Percentiles rank a stretch among this genome's conserved stretches.
Evolutionary conservation across 495 filamentous ascomycete species (phyloP).

Genomic region (Ascodesmis nigricans): DNA sequence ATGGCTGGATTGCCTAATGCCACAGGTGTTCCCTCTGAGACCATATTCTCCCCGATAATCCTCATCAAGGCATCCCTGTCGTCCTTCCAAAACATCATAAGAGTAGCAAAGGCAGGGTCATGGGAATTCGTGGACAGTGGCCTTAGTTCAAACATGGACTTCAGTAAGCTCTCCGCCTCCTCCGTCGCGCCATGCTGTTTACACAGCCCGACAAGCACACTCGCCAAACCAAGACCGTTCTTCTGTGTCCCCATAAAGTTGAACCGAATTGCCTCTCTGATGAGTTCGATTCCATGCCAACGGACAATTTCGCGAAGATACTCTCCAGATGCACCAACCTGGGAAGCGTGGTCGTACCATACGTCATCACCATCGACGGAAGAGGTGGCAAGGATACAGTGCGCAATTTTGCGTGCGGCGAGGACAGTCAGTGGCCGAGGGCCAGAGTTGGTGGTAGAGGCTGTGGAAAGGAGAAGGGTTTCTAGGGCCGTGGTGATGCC

Average conservation of each 20-base stretch:
- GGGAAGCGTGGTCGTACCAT: constrained; percentile 16
- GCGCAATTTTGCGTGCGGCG: constrained; percentile 15
- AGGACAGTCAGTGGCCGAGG: constrained; percentile 7
- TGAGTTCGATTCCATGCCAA: constrained; percentile 17
- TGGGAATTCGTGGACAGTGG: constrained; percentile 9
- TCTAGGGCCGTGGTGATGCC: constrained; percentile 15
- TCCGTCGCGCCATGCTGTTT: constrained; percentile 6
- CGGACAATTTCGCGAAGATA: constrained; percentile 18
- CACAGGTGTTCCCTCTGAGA: constrained; percentile 1
- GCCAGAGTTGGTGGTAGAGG: not conserved
- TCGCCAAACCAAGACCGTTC: constrained; percentile 9
- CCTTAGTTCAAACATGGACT: constrained; percentile 13
- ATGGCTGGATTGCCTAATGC: constrained; percentile 1
- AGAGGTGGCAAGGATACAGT: constrained; percentile 16
- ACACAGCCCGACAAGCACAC: constrained; percentile 13
- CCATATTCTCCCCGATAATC: not conserved
- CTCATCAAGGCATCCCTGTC: not conserved
- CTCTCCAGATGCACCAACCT: constrained; percentile 13
- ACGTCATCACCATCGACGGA: constrained; percentile 14
- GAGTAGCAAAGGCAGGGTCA: constrained; percentile 9
- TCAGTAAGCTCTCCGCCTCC: constrained; percentile 15
- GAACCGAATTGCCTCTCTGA: constrained; percentile 9
- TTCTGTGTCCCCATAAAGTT: constrained; percentile 6
- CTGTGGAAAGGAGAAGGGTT: constrained; percentile 12
- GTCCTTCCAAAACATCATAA: constrained; percentile 7